A percentile compares a stretch with the other conserved stretches of the same genome.
Evolutionary conservation across 768 basidiomycete genomes (phyloP).

Genomic region (Pholiota conissans): DNA sequence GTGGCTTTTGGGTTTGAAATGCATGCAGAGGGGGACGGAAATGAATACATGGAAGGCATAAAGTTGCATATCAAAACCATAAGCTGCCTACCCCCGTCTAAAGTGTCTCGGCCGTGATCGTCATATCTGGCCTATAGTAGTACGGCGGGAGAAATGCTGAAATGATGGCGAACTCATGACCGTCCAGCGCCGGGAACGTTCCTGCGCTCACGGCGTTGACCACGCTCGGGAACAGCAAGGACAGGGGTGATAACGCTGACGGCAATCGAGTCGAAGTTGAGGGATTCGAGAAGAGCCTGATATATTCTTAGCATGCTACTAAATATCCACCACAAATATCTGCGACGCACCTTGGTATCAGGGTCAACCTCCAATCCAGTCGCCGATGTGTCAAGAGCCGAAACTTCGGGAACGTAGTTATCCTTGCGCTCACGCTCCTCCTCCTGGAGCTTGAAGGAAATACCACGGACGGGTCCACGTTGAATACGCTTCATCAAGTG

Average conservation of each 20-base stretch:
- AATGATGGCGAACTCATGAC: conserved; percentile 20
- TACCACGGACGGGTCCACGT: conserved; percentile 96
- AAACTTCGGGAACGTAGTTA: conserved; percentile 98
- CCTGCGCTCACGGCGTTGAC: conserved; percentile 72
- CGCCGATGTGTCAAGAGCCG: conserved; percentile 81
- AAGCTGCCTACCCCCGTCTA: conserved; percentile 6
- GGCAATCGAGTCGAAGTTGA: conserved; percentile 93
- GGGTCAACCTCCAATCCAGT: conserved; percentile 84
- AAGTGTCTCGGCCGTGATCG: background rate
- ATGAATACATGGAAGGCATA: conserved; percentile 22
- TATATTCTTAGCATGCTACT: background rate
- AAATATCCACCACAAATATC: background rate
- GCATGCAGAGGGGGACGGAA: conserved; percentile 12
- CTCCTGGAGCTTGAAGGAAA: conserved; percentile 99
- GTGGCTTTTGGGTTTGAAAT: conserved; percentile 9
- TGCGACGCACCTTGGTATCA: conserved; percentile 84
- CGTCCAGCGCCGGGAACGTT: conserved; percentile 81
- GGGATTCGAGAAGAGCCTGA: conserved; percentile 82
- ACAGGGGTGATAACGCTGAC: conserved; percentile 71
- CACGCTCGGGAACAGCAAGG: conserved; percentile 66
- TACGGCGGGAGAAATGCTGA: background rate
- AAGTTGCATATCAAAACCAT: conserved; percentile 17
- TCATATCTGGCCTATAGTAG: background rate
- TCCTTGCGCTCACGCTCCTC: conserved; percentile 99
- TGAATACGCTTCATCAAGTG: conserved; percentile 99